Conservation (phyloP, 2,329 filamentous ascomycete genomes). For the Fusarium brachygibbosum region DNA sequence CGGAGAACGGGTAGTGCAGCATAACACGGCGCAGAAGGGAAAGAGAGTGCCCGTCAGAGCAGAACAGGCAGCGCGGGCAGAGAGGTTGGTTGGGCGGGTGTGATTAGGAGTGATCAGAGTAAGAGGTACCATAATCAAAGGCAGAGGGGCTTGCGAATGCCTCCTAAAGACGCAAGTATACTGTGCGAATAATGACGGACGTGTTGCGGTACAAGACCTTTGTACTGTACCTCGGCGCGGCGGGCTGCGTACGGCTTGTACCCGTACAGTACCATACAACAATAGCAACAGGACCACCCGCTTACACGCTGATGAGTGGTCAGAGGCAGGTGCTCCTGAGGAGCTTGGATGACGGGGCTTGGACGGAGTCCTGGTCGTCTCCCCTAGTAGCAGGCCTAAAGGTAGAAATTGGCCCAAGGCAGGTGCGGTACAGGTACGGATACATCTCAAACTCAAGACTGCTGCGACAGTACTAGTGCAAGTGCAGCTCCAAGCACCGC, state of each 20-base stretch:
- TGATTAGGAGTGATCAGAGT: constrained; percentile 38
- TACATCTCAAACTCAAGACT: constrained; percentile 13
- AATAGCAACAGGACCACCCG: constrained; percentile 44
- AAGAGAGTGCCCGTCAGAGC: constrained; percentile 3
- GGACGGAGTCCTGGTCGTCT: constrained; percentile 40
- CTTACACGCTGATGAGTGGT: constrained; percentile 44
- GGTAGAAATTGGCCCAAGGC: constrained; percentile 34
- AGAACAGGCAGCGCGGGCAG: background rate
- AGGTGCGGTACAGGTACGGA: constrained; percentile 41
- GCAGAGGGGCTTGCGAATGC: constrained; percentile 48
- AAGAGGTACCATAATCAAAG: constrained; percentile 37
- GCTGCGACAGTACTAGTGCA: constrained; percentile 46
- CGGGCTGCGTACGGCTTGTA: constrained; percentile 52
- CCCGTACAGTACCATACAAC: constrained; percentile 57
- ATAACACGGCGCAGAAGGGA: constrained; percentile 3
- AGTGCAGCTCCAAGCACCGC: constrained; percentile 34
- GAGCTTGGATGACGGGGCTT: constrained; percentile 45
- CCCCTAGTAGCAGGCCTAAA: constrained; percentile 35
- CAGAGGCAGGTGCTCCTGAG: constrained; percentile 38
- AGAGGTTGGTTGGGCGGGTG: constrained; percentile 13
- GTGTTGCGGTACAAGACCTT: constrained; percentile 50
- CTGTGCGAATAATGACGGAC: constrained; percentile 49
- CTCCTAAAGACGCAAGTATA: constrained; percentile 50
- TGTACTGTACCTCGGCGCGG: constrained; percentile 56
- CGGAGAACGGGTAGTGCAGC: background rate